These are phyloP conservation scores for Polytolypa hystricis DNA, from an alignment of 2,329 filamentous ascomycete genomes.

Conservation along the genomic window DNA sequence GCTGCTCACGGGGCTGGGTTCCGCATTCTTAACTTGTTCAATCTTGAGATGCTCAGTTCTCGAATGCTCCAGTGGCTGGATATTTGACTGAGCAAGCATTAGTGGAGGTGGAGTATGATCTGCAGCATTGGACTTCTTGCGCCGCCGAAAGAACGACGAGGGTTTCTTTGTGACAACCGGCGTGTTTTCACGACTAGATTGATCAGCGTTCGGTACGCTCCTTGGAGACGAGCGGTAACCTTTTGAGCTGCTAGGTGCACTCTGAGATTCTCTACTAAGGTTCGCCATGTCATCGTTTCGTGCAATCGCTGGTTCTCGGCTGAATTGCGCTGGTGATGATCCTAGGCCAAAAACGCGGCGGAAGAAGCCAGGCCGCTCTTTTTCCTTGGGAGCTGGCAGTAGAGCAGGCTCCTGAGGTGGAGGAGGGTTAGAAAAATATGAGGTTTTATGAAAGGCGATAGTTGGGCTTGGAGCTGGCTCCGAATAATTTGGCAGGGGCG, in stretches of 20 bases:
- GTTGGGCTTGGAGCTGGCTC: slow-evolving; percentile 43
- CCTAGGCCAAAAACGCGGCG: slow-evolving; percentile 62
- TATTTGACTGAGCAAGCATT: slow-evolving; percentile 33
- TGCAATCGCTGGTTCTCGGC: background rate
- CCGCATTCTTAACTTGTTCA: slow-evolving; percentile 14
- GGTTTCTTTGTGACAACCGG: slow-evolving; percentile 69
- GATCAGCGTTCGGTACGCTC: slow-evolving; percentile 13
- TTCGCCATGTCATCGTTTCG: slow-evolving; percentile 4
- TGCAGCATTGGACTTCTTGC: slow-evolving; percentile 71
- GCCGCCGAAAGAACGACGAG: slow-evolving; percentile 84
- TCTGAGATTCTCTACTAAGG: slow-evolving; percentile 6
- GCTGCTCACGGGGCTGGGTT: slow-evolving; percentile 62
- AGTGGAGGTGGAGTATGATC: slow-evolving; percentile 54
- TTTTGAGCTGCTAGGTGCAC: slow-evolving; percentile 15
- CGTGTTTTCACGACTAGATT: slow-evolving; percentile 22
- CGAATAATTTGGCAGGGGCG: slow-evolving; percentile 34
- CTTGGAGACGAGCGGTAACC: slow-evolving; percentile 13
- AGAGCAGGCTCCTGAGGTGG: slow-evolving; percentile 31
- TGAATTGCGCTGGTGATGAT: slow-evolving; percentile 18
- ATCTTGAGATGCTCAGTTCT: slow-evolving; percentile 13
- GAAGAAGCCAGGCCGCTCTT: slow-evolving; percentile 80
- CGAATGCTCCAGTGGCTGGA: slow-evolving; percentile 21
- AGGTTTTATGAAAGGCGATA: slow-evolving; percentile 40
- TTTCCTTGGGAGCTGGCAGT: slow-evolving; percentile 34
- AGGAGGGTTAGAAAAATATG: slow-evolving; percentile 15